A percentile compares a stretch with the other conserved stretches of the same genome.
Evolutionary conservation across 345 rosid species (phyloP).

Genomic region (Ricinus communis): DNA sequence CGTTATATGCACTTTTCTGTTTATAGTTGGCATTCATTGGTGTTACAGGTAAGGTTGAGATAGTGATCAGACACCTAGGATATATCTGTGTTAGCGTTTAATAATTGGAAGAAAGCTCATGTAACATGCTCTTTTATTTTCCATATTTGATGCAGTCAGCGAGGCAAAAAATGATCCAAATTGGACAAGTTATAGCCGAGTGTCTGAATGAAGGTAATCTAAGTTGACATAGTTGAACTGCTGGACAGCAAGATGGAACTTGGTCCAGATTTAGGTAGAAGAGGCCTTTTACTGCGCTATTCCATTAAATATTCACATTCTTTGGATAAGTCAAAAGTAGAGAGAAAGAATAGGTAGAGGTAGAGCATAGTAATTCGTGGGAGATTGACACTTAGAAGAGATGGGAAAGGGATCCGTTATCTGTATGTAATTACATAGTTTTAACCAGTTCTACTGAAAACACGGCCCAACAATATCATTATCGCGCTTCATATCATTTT

Average conservation of each 20-base stretch:
- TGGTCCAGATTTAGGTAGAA: background rate
- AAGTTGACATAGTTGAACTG: constrained; percentile 28
- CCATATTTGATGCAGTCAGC: constrained; percentile 55
- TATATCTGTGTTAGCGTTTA: background rate
- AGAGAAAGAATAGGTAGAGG: background rate
- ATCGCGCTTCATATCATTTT: no score
- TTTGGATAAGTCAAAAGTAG: no score
- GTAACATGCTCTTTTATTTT: constrained; percentile 14
- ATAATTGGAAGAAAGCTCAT: background rate
- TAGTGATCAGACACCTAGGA: background rate
- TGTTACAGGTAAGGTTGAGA: background rate
- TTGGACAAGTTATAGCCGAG: constrained; percentile 55
- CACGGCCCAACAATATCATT: no score
- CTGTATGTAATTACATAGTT: no score
- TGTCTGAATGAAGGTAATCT: constrained; percentile 50
- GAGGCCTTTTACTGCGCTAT: background rate
- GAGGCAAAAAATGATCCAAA: constrained; percentile 60
- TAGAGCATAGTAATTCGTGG: background rate
- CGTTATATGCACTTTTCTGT: background rate
- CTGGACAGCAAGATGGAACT: background rate
- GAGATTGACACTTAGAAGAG: background rate
- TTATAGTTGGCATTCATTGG: background rate
- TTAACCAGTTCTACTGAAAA: no score
- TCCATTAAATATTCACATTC: no score
- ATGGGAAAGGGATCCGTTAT: background rate